Base-by-base conservation (phyloP, 164 flowering plant genomes). In the Nymphaea colorata region DNA sequence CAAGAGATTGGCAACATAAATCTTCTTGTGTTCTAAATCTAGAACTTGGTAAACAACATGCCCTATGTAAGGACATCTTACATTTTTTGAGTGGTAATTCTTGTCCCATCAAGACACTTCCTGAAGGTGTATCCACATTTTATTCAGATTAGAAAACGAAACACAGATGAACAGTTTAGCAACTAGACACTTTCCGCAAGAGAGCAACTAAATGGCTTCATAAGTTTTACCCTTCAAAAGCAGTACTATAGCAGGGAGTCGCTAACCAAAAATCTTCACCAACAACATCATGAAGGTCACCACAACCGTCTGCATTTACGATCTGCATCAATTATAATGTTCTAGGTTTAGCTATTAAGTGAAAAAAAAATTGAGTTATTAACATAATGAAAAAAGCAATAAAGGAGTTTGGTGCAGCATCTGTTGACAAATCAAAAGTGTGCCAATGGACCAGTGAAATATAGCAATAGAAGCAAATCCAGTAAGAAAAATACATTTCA, bases 231-330 rank as follows among this genome's bases (percentile, higher is more conserved):
- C 97, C 99, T 75, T 90, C 87, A 82, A 71, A 68, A 60, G 97
- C 92, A 44, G 84, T 75, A 74, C 99, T 94, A 76, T 82, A 79
- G 77, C 96, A 94, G 83, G 87, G 81, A 66, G 97, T 94, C 68
- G 96, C 80, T 79, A 90, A 67, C 97, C 97, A 94, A 85, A 90
- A 94, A 71, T 90, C 93, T 77, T 90, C 87, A 70, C 97, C 96
- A 73, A 91, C 82, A 64, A 72, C 67, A 67, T 70, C 77, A 80
- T 88, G 78, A 55, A 94, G 91, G 76, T 90, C 99, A 76, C 80
- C 78, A 73, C 92, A 87, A 66, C 89, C 81, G 64, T 84, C 83
- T 66, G 94, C 90, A 63, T 75, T 70, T 79, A 78, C 66, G 67
- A 94, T 75, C 99, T 94, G 86, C 69, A 77, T 3, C 8, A 61